Evolutionary conservation across 106 monocot genomes (phyloP).

Genomic region (Amphibolis antarctica): DNA sequence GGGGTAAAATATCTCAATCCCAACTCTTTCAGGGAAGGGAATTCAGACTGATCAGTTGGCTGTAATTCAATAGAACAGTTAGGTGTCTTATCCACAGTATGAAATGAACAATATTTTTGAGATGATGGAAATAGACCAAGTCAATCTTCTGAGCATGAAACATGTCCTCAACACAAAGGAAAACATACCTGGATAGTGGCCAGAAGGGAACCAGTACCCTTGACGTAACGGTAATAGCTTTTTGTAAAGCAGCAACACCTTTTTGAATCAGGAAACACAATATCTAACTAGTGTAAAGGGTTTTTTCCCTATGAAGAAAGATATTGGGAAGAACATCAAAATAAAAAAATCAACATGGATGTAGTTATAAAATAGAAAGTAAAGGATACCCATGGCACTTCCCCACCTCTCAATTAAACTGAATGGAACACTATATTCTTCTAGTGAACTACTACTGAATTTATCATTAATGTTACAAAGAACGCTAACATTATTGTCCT

Average conservation of each 20-base stretch:
- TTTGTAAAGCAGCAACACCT: constrained; percentile 97
- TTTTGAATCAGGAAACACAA: constrained; percentile 75
- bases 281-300: constrained; percentile 31
- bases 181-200: constrained; percentile 54
- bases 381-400: constrained; percentile 90
- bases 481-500: background rate
- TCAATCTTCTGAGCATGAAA: background rate
- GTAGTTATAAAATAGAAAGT: background rate
- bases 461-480: constrained; percentile 9
- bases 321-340: background rate
- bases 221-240: constrained; percentile 94
- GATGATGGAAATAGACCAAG: background rate
- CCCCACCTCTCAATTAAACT: constrained; percentile 93
- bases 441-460: background rate
- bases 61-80: constrained; percentile 1
- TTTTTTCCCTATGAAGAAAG: background rate
- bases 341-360: background rate
- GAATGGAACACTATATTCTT: constrained; percentile 37
- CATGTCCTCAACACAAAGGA: background rate
- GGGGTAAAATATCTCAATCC: constrained; percentile 92
- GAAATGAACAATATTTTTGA: background rate
- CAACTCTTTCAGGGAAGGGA: constrained; percentile 41
- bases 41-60: constrained; percentile 19
- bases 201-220: constrained; percentile 92
- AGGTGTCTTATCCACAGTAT: background rate